phyloP scores from a whole-genome alignment of 1,139 yeast species.

The Blastobotrys niveus region DNA sequence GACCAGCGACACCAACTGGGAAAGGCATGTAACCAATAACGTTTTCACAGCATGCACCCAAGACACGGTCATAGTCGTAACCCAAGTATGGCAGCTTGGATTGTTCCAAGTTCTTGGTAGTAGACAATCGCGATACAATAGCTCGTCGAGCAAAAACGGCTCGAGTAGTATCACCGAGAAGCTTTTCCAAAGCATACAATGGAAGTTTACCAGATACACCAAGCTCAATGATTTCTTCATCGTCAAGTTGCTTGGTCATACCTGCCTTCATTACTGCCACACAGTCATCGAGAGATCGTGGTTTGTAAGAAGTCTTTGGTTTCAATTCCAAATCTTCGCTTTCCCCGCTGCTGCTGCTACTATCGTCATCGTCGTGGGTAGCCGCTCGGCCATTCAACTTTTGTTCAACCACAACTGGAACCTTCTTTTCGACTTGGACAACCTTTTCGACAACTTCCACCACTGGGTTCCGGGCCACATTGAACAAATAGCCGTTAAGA shows the following conservation, averaged over 20 bases:
- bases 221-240: conserved; percentile 69
- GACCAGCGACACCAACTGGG: conserved; percentile 98
- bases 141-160: conserved; percentile 92
- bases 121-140: conserved; percentile 76
- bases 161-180: conserved; percentile 76
- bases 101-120: conserved; percentile 72
- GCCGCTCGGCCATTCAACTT: background rate
- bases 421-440: conserved; percentile 30
- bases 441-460: conserved; percentile 34
- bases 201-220: conserved; percentile 79
- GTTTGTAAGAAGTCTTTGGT: conserved; percentile 13
- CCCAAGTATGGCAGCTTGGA: conserved; percentile 68
- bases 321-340: conserved; percentile 23
- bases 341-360: conserved; percentile 18
- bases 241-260: conserved; percentile 53
- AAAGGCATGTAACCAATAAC: conserved; percentile 94
- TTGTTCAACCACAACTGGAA: conserved; percentile 30
- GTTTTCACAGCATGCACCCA: conserved; percentile 98
- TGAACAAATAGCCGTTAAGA: conserved; percentile 73
- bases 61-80: conserved; percentile 91
- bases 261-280: conserved; percentile 64
- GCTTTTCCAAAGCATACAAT: conserved; percentile 88
- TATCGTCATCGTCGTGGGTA: conserved; percentile 20
- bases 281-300: conserved; percentile 53
- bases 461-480: conserved; percentile 32